Conservation (phyloP, 257 asterid species). For the Craterostigma plantagineum region DNA sequence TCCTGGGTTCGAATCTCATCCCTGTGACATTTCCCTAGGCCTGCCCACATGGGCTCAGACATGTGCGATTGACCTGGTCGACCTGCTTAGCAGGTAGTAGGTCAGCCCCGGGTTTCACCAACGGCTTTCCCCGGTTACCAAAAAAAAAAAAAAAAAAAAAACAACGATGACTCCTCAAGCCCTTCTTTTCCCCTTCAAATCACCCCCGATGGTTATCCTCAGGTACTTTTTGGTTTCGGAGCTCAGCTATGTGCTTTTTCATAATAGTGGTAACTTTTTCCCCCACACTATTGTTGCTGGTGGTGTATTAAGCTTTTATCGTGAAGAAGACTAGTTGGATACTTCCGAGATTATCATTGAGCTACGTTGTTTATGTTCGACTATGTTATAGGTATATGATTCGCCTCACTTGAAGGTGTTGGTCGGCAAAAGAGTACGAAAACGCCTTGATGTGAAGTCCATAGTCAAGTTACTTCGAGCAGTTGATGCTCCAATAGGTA, state of each 20-base stretch:
- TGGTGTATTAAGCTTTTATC: background rate
- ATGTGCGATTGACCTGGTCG: no score
- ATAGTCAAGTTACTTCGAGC: constrained; percentile 40
- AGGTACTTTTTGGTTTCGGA: constrained; percentile 12
- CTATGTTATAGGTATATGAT: constrained; percentile 34
- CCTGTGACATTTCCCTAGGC: no score
- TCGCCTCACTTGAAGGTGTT: constrained; percentile 39
- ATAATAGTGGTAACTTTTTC: no score
- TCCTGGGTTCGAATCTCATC: no score
- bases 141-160: no score
- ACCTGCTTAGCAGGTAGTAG: no score
- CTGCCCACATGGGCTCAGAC: no score
- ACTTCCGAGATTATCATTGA: background rate
- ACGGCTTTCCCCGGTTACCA: no score
- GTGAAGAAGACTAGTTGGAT: background rate
- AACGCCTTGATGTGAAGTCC: constrained; percentile 44
- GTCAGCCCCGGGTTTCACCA: no score
- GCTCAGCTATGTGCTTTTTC: no score
- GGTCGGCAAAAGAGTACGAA: constrained; percentile 34
- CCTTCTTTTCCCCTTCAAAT: background rate
- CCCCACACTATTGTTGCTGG: no score
- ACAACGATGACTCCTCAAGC: no score
- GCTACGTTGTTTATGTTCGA: background rate
- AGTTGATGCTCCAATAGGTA: constrained; percentile 46
- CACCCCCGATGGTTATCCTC: constrained; percentile 20